Conservation (phyloP, 2,329 filamentous ascomycete species). For the Diaporthe aspalathi region DNA sequence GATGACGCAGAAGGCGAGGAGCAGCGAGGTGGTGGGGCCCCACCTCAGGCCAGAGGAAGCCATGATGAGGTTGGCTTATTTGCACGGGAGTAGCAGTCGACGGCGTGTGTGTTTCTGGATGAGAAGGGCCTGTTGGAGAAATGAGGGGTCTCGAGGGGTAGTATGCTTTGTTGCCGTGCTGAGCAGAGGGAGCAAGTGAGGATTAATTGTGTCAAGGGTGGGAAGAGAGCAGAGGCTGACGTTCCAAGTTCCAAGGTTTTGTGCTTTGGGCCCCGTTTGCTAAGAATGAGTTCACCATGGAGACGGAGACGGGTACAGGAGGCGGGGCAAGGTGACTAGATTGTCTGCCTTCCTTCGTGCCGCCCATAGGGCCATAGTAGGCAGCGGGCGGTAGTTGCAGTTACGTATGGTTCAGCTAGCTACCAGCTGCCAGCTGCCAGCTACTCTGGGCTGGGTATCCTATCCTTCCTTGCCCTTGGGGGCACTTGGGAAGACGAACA, state of each 20-base stretch:
- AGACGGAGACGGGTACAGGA: no score
- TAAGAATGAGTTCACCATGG: conserved; percentile 26
- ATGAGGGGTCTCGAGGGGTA: background rate
- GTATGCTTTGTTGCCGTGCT: no score
- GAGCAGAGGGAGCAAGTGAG: background rate
- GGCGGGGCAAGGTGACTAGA: conserved; percentile 24
- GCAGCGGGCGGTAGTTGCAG: background rate
- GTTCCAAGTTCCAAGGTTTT: conserved; percentile 26
- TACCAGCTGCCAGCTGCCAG: no score
- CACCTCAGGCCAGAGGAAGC: conserved; percentile 59
- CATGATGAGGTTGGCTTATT: conserved; percentile 51
- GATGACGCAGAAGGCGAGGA: conserved; percentile 65
- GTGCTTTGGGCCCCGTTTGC: conserved; percentile 15
- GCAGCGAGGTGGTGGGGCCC: conserved; percentile 53
- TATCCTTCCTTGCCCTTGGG: background rate
- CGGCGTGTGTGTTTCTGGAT: background rate
- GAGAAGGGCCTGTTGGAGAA: background rate
- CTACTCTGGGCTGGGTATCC: no score
- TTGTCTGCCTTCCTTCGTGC: conserved; percentile 5
- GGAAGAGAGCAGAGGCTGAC: conserved; percentile 25
- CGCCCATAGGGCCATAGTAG: background rate
- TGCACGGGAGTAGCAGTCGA: background rate
- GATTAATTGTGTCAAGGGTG: background rate
- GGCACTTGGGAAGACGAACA: background rate
- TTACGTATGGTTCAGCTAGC: conserved; percentile 6